A percentile compares a stretch with the other conserved stretches of the same genome.
phyloP scores from a whole-genome alignment of 2,329 filamentous ascomycete genomes.

The Tolypocladium tropicale region DNA sequence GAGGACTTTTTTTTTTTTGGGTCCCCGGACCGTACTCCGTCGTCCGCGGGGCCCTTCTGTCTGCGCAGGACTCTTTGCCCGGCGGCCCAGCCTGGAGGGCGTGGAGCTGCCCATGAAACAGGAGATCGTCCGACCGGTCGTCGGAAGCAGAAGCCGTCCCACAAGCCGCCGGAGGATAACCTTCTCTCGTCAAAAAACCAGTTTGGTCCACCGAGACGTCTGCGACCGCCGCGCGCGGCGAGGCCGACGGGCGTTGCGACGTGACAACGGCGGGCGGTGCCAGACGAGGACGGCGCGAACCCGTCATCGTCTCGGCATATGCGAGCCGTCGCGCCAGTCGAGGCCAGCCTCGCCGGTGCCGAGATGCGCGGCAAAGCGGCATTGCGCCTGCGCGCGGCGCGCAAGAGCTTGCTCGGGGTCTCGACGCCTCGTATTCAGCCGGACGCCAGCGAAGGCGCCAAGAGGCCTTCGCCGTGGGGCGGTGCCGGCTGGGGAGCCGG shows the following conservation, averaged over 20 bases:
- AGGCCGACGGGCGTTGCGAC: not conserved
- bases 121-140: not conserved
- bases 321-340: not conserved
- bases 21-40: no score
- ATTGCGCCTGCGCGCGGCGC: not conserved
- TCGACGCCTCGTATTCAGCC: not conserved
- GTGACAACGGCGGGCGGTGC: not conserved
- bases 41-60: not conserved
- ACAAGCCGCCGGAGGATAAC: not conserved
- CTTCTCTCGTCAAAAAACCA: not conserved
- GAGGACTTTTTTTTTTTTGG: no score
- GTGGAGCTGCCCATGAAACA: not conserved
- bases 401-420: not conserved
- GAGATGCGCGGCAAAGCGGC: not conserved
- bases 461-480: not conserved
- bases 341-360: not conserved
- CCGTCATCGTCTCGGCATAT: not conserved
- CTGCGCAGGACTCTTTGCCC: no score
- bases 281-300: no score
- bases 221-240: not conserved
- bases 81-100: not conserved
- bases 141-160: not conserved
- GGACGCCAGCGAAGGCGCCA: not conserved
- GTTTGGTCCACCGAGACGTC: not conserved
- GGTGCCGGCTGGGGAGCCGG: not conserved